Evolutionary conservation across 495 filamentous ascomycete species (phyloP).

Genomic region (Podospora appendiculata): DNA sequence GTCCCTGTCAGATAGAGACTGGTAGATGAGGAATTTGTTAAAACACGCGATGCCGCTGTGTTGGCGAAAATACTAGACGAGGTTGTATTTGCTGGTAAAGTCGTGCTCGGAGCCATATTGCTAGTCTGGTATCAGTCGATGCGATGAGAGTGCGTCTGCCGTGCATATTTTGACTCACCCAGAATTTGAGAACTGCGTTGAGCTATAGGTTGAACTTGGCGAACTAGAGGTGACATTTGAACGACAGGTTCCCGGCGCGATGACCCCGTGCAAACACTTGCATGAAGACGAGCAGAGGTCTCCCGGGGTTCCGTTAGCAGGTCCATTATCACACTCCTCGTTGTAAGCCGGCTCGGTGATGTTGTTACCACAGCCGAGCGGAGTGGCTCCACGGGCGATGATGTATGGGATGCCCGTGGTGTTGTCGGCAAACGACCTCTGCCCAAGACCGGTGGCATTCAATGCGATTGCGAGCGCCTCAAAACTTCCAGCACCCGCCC

Average conservation of each 20-base stretch:
- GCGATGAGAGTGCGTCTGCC: not conserved
- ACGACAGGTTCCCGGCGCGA: constrained; percentile 19
- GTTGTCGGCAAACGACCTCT: constrained; percentile 33
- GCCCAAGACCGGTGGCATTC: constrained; percentile 28
- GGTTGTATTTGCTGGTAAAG: constrained; percentile 5
- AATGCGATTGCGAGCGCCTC: constrained; percentile 39
- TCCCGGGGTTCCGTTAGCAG: constrained; percentile 24
- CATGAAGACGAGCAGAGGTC: constrained; percentile 36
- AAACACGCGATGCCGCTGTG: not conserved
- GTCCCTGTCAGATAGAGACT: constrained; percentile 1
- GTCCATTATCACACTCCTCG: constrained; percentile 42
- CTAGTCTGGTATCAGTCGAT: not conserved
- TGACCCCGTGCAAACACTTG: constrained; percentile 24
- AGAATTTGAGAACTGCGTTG: constrained; percentile 8
- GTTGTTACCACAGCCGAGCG: constrained; percentile 39
- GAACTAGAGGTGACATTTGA: constrained; percentile 11
- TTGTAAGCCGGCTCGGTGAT: constrained; percentile 26
- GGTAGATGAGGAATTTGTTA: constrained; percentile 1
- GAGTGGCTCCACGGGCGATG: constrained; percentile 40
- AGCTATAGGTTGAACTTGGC: constrained; percentile 6
- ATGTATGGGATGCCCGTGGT: constrained; percentile 42
- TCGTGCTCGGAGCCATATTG: constrained; percentile 1
- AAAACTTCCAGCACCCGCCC: constrained; percentile 31
- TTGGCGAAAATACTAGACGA: not conserved
- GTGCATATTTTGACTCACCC: constrained; percentile 5